Conservation (phyloP, 805 yeast species). For the Yarrowia alimentaria region DNA sequence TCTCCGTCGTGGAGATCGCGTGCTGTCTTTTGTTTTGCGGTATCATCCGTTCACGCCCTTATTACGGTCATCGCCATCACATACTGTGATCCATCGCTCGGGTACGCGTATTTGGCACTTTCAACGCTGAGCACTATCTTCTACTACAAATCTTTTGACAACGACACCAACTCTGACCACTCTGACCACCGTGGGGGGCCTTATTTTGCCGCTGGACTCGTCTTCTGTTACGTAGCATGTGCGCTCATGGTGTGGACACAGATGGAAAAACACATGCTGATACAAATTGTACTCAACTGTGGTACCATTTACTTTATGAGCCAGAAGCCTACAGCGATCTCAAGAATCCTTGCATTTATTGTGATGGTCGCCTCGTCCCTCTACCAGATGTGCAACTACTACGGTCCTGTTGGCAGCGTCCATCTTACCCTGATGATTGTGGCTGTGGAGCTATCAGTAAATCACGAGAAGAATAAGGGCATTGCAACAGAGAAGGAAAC, state of each 20-base stretch:
- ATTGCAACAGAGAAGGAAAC: neutral
- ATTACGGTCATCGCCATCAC: neutral
- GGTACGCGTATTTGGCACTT: neutral
- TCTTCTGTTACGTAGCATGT: constrained; percentile 11
- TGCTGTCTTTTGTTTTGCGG: neutral
- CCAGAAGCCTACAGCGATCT: neutral
- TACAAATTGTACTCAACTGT: constrained; percentile 7
- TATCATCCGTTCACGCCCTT: constrained; percentile 6
- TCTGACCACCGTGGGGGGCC: neutral
- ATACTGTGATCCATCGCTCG: neutral
- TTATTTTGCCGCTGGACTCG: neutral
- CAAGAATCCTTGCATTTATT: neutral
- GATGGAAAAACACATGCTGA: neutral
- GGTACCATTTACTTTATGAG: neutral
- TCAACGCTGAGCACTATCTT: neutral
- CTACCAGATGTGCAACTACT: constrained; percentile 1
- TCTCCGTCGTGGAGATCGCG: constrained; percentile 2
- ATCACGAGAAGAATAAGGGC: too few species aligned
- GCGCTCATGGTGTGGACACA: constrained; percentile 5
- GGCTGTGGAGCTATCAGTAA: neutral
- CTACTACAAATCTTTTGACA: neutral
- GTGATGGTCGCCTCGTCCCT: neutral
- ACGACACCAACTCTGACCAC: too few species aligned
- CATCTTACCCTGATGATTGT: constrained; percentile 4
- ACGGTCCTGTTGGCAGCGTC: neutral